Percentiles rank a stretch among this genome's conserved stretches.
These are phyloP conservation scores for Podospora sp. DNA, from an alignment of 495 filamentous ascomycete genomes.

Conservation along the genomic window DNA sequence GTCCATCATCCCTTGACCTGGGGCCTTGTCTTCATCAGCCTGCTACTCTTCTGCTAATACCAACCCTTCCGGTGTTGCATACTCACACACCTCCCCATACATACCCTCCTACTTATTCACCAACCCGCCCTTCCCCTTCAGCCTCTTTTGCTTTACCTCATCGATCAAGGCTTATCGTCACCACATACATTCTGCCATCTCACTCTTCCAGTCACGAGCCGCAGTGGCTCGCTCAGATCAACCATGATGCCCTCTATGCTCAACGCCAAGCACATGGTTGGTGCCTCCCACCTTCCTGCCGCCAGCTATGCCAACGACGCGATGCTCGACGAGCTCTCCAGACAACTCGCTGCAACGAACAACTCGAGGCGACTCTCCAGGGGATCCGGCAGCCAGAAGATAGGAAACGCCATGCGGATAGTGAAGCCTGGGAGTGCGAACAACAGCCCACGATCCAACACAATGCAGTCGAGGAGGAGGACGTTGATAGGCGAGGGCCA, in stretches of 20 bases:
- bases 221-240: constrained; percentile 20
- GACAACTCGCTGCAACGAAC: constrained; percentile 38
- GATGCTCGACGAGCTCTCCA: constrained; percentile 43
- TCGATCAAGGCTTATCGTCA: constrained; percentile 14
- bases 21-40: constrained; percentile 6
- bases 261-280: constrained; percentile 32
- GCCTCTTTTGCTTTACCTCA: neutral
- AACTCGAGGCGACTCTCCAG: constrained; percentile 46
- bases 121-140: constrained; percentile 5
- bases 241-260: constrained; percentile 37
- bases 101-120: constrained; percentile 10
- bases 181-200: neutral
- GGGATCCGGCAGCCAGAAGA: constrained; percentile 43
- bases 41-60: neutral
- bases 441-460: constrained; percentile 64
- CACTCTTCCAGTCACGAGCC: constrained; percentile 11
- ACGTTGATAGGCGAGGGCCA: constrained; percentile 57
- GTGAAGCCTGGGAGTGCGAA: constrained; percentile 69
- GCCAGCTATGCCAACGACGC: constrained; percentile 32
- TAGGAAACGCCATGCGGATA: constrained; percentile 54
- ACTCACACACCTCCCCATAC: neutral
- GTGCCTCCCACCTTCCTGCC: constrained; percentile 21
- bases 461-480: constrained; percentile 53
- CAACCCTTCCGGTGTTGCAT: constrained; percentile 2
- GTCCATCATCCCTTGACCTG: constrained; percentile 12